These are phyloP conservation scores for Entamoeba invadens DNA, from an alignment of 208 protist species.

Conservation along the genomic window DNA sequence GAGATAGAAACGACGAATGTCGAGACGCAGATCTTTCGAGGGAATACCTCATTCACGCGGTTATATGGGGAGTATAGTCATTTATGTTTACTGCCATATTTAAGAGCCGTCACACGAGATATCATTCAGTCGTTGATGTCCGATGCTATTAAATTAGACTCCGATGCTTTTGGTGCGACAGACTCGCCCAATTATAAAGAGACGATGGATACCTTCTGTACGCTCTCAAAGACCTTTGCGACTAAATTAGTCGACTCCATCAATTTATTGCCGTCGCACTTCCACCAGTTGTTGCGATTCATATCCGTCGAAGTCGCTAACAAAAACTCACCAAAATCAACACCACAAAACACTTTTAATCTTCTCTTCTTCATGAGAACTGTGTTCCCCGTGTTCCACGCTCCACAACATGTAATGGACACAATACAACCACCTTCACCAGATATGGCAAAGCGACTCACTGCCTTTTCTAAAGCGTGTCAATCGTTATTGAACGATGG, in stretches of 20 bases:
- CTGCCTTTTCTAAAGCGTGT: not conserved
- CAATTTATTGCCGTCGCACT: not conserved
- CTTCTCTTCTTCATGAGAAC: not conserved
- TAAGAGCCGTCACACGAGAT: not conserved
- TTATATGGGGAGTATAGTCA: not conserved
- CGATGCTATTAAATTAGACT: not conserved
- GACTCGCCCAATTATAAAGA: not conserved
- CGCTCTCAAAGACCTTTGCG: not conserved
- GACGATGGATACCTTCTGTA: not conserved
- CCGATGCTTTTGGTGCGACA: not conserved
- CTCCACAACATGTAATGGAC: not conserved
- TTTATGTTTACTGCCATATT: not conserved
- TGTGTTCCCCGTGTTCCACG: not conserved
- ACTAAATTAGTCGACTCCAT: not conserved
- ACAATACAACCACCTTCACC: not conserved
- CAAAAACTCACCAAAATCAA: not conserved
- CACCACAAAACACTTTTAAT: not conserved
- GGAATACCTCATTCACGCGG: not conserved
- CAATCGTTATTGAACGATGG: not conserved
- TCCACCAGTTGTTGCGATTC: not conserved
- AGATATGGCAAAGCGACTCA: not conserved
- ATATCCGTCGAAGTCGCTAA: not conserved
- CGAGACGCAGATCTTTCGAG: not conserved
- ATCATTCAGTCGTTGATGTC: not conserved
- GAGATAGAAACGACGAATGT: not conserved